Evolutionary conservation across 208 protist genomes (phyloP), one percentile per base, ranked within the genome.

Genomic region (Naegleria fowleri): DNA sequence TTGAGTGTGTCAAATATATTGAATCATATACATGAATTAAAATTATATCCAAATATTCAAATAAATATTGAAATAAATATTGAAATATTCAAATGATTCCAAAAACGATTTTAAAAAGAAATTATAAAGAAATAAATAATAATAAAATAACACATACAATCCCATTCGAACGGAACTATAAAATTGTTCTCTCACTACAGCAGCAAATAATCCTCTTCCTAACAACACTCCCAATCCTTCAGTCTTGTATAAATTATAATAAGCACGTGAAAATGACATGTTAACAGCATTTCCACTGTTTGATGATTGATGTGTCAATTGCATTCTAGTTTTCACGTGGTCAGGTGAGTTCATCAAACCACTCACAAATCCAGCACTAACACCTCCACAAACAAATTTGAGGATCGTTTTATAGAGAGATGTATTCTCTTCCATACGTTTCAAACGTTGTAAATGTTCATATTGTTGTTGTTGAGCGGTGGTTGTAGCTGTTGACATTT

Each of bases 111-210:
- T 1, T 48, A 48, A 48, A 48, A 48, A 9, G 7, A 7, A 7
- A 7, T 48, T 48, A 7, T 48, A 7, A 48, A 48, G 7, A 48
- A 1, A 1, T 48, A 1, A 48, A 48, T 48, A 48, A 1, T 1
- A 48, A 9, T 48, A 7, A 48, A 48, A 48, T 19, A 9, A 59
- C 59, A 59, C 88, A 59, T 91, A 91, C n/a, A 87, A 19, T 48
- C 89, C 89, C 55, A 91, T 91, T 83, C 89, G 29, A 11, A 83
- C 48, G 19, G 89, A 91, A 22, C 48, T 75, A 43, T 91, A 91
- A n/a, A 29, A 43, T n/a, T 75, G 22, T 83, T 91, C 89, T 38
- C 89, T n/a, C 6, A 91, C 36, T 29, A 59, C n/a, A 7, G 55
- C 19, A 13, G 33, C 55, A 41, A 29, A 41, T 39, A 91, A 41